Conservation (phyloP, 2,329 filamentous ascomycete genomes). For the Dactylonectria macrodidyma region DNA sequence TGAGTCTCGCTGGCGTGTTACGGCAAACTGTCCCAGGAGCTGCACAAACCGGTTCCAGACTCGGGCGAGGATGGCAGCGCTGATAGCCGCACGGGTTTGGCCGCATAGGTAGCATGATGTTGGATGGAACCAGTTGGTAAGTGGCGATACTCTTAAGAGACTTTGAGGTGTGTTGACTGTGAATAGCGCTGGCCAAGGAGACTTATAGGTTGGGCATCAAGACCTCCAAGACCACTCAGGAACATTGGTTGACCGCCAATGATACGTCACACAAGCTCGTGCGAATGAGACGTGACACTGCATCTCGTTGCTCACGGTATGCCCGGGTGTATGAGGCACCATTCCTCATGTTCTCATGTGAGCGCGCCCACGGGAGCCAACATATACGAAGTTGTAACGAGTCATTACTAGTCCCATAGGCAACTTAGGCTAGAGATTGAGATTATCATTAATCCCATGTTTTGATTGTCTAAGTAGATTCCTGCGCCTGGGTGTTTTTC, state of each 20-base stretch:
- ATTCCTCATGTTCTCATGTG: neutral
- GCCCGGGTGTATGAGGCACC: neutral
- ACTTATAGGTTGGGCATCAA: neutral
- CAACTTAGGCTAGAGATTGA: neutral
- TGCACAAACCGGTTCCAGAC: conserved; percentile 33
- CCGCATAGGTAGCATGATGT: conserved; percentile 3
- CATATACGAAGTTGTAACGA: neutral
- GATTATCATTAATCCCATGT: conserved; percentile 15
- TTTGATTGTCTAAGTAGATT: conserved; percentile 32
- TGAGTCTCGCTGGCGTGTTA: conserved; percentile 35
- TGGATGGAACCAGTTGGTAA: neutral
- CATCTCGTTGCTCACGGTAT: neutral
- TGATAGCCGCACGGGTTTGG: neutral
- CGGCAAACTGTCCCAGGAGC: conserved; percentile 42
- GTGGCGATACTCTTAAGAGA: neutral
- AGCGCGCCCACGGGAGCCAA: neutral
- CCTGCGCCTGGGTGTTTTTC: conserved; percentile 26
- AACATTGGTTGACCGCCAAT: conserved; percentile 8
- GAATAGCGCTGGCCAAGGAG: neutral
- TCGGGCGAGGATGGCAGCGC: neutral
- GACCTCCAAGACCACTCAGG: conserved; percentile 1
- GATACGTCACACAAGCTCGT: conserved; percentile 17
- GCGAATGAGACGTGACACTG: conserved; percentile 15
- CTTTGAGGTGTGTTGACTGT: neutral
- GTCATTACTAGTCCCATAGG: neutral